Evolutionary conservation across 768 basidiomycete species (phyloP).

Genomic region (Trametes cinnabarina): DNA sequence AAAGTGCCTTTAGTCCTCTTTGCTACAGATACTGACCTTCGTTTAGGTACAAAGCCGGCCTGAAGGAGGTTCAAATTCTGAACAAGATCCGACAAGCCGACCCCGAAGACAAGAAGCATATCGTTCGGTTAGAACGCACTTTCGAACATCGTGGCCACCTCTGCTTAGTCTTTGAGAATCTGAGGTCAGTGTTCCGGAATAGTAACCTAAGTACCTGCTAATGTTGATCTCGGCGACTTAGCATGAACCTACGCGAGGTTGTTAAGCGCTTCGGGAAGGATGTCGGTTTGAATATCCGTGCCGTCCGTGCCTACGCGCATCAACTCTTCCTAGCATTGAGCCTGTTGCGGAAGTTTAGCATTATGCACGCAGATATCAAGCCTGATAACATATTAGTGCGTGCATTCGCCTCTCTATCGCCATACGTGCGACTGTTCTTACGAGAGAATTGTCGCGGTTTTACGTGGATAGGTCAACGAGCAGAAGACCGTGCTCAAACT

Average conservation of each 20-base stretch:
- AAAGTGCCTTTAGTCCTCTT: neutral
- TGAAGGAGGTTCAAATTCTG: conserved; percentile 89
- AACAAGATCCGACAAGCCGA: conserved; percentile 85
- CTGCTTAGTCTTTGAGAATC: conserved; percentile 91
- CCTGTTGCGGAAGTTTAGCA: conserved; percentile 81
- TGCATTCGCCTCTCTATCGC: conserved; percentile 14
- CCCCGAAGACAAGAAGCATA: conserved; percentile 95
- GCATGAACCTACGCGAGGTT: conserved; percentile 97
- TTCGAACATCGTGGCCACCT: conserved; percentile 98
- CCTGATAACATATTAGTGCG: conserved; percentile 94
- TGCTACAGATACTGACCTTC: conserved; percentile 4
- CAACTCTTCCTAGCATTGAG: conserved; percentile 90
- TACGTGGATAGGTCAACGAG: conserved; percentile 75
- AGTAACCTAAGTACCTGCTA: neutral
- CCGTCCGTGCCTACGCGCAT: conserved; percentile 98
- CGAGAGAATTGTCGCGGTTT: neutral
- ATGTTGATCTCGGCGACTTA: conserved; percentile 31
- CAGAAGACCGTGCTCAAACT: conserved; percentile 90
- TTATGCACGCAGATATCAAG: conserved; percentile 99
- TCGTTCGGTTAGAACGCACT: conserved; percentile 87
- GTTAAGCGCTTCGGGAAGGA: conserved; percentile 99
- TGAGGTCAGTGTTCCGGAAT: conserved; percentile 58
- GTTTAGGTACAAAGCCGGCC: conserved; percentile 86
- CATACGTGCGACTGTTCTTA: neutral
- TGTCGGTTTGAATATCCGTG: conserved; percentile 91